Evolutionary conservation across 345 rosid genomes (phyloP), one percentile per base, ranked within the genome.

Genomic region (Chamaenerion angustifolium): DNA sequence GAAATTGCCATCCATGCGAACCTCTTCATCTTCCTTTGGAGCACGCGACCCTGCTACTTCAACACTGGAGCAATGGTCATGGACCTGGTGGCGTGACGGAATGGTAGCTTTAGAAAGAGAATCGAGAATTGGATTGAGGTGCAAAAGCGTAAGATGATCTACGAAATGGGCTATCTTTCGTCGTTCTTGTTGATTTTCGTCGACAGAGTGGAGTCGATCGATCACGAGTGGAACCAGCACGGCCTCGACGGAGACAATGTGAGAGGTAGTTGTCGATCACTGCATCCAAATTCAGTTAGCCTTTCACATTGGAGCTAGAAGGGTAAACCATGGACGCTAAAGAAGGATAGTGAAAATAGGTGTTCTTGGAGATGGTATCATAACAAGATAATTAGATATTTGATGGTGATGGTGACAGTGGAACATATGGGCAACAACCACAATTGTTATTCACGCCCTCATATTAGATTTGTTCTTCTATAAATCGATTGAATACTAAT

Each of bases 41-140:
- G n/a, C n/a, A n/a, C n/a, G 25, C 70, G 48, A 27, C 94, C 98
- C 1, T 86, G 98, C 8, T 90, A 90, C 58, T 90, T 90, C 74
- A 90, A 90, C 75, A 90, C 98, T 1, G 98, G 95, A 2, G 98
- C 85, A 50, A 86, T 90, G 98, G 92, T 90, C 52, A 86, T 86
- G 85, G 98, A 90, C 66, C 65, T 90, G 45, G 71, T 59, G 21
- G 67, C 55, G 41, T 90, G 98, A 96, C 76, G 94, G 40, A 77
- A 67, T 42, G 96, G 98, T 6, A 64, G 74, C 14, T 86, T 72
- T 64, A 63, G 85, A 60, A 68, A 43, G 57, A 72, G 75, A 61
- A 69, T 90, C 3, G 98, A 86, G 64, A 61, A 69, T 23, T 90
- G 98, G 98, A 90, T 90, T 96, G 81, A 78, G 56, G 46, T 80